phyloP scores from a whole-genome alignment of 2,329 filamentous ascomycete species.

The Claviceps citrina region DNA sequence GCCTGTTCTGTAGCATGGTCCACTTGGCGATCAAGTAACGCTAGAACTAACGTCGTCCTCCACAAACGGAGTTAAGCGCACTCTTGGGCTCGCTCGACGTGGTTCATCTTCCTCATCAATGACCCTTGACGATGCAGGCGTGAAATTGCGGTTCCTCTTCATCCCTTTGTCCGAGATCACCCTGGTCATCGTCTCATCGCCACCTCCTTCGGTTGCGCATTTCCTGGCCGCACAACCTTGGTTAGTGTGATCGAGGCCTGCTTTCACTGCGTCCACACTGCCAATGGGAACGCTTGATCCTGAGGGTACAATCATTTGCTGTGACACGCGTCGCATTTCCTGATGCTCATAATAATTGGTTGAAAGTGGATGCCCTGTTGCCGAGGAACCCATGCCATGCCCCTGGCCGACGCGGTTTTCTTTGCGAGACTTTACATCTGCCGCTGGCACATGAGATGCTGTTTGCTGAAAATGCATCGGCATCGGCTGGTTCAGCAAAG shows the following conservation, averaged over 20 bases:
- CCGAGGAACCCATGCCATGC: constrained; percentile 4
- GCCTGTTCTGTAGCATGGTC: background rate
- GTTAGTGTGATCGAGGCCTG: background rate
- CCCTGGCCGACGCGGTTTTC: constrained; percentile 22
- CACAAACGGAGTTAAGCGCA: constrained; percentile 11
- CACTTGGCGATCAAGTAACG: background rate
- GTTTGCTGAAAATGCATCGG: constrained; percentile 20
- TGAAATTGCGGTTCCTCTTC: constrained; percentile 33
- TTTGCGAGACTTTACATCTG: constrained; percentile 29
- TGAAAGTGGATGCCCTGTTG: constrained; percentile 9
- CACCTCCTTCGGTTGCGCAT: background rate
- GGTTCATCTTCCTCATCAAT: constrained; percentile 34
- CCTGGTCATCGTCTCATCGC: background rate
- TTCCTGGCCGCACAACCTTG: background rate
- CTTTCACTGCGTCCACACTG: background rate
- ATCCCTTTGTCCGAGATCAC: constrained; percentile 18
- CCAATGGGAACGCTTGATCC: constrained; percentile 9
- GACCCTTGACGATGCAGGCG: constrained; percentile 28
- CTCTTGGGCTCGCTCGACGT: constrained; percentile 15
- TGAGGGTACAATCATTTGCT: constrained; percentile 19
- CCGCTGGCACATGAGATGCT: constrained; percentile 16
- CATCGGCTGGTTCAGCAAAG: constrained; percentile 32
- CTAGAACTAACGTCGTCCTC: background rate
- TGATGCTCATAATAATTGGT: constrained; percentile 11
- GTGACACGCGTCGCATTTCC: constrained; percentile 27